A percentile compares a stretch with the other conserved stretches of the same genome.
These are phyloP conservation scores for Oldenlandia corymbosa DNA, from an alignment of 257 asterid genomes.

Conservation along the genomic window DNA sequence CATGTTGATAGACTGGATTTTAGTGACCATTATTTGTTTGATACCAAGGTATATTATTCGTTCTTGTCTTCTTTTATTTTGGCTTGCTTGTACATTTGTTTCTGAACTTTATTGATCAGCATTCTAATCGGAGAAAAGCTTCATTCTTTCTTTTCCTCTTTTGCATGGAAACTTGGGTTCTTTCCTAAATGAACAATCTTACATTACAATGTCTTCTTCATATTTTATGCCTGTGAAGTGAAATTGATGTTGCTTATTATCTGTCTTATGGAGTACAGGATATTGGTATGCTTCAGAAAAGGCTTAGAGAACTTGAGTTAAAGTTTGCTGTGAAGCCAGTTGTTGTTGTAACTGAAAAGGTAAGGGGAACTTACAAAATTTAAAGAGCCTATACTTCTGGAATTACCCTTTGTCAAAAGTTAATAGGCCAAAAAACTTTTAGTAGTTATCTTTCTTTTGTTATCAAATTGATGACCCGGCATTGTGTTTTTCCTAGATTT, in stretches of 20 bases:
- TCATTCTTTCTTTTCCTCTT: not conserved
- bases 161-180: not conserved
- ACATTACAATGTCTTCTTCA: not conserved
- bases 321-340: conserved; percentile 48
- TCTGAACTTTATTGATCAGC: not conserved
- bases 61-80: not conserved
- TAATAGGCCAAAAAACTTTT: not conserved
- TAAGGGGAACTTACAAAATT: conserved; percentile 17
- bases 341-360: conserved; percentile 85
- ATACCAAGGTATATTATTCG: conserved; percentile 37
- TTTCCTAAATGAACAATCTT: not conserved
- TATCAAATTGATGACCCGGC: not conserved
- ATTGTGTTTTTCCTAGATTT: not conserved
- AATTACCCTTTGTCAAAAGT: too few relatives aligned
- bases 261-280: conserved; percentile 44
- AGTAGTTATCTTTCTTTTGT: not conserved
- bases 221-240: not conserved
- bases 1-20: conserved; percentile 73
- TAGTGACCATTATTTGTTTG: conserved; percentile 78
- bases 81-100: not conserved
- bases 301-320: conserved; percentile 56
- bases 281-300: conserved; percentile 39
- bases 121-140: not conserved
- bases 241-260: conserved; percentile 3
- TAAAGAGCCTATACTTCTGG: not conserved